Conservation (phyloP, 1,139 yeast species). For the Protomyces inundatus region DNA sequence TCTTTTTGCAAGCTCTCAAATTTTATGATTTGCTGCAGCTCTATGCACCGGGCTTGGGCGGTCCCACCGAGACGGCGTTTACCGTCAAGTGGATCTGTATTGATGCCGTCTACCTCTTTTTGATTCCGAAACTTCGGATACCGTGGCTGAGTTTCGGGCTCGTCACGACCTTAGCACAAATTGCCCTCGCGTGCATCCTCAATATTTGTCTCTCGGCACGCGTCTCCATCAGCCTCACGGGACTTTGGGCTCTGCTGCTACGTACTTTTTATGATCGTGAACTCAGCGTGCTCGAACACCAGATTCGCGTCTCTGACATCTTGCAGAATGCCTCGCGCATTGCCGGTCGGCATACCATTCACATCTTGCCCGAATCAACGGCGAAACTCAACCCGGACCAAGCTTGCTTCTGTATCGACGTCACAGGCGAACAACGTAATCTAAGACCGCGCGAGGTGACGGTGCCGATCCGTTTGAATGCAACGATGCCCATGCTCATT, state of each 20-base stretch:
- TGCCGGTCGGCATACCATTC: conserved; percentile 77
- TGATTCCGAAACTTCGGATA: conserved; percentile 66
- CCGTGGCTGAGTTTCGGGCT: conserved; percentile 60
- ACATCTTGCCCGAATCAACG: conserved; percentile 86
- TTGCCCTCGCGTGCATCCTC: conserved; percentile 38
- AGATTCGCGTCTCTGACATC: conserved; percentile 43
- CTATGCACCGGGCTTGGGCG: conserved; percentile 42
- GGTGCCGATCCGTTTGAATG: conserved; percentile 73
- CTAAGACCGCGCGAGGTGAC: conserved; percentile 34
- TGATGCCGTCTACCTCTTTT: conserved; percentile 66
- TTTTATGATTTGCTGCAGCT: conserved; percentile 59
- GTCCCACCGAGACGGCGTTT: conserved; percentile 46
- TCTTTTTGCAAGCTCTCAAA: conserved; percentile 74
- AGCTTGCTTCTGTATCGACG: conserved; percentile 57
- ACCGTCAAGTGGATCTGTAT: conserved; percentile 63
- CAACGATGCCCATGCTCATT: conserved; percentile 66
- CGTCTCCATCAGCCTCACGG: conserved; percentile 45
- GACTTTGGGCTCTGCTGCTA: conserved; percentile 48
- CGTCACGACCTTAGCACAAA: conserved; percentile 40
- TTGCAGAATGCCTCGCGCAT: conserved; percentile 67
- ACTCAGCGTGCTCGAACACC: conserved; percentile 59
- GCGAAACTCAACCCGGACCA: conserved; percentile 76
- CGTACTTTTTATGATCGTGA: conserved; percentile 53
- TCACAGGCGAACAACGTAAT: not conserved
- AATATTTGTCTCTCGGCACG: conserved; percentile 43